Conservation (phyloP, 331 rosid genomes). For the Telfairia occidentalis region DNA sequence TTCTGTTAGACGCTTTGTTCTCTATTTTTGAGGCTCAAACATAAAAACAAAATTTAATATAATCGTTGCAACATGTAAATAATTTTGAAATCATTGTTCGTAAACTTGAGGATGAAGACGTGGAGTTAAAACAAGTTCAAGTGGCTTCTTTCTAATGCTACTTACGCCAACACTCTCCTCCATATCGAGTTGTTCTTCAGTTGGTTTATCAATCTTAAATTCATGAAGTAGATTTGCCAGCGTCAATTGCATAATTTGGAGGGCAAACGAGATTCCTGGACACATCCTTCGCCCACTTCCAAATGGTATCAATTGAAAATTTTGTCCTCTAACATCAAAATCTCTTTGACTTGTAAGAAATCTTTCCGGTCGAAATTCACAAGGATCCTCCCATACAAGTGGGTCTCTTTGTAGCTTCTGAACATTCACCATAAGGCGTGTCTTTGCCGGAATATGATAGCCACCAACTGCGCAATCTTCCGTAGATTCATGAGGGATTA, state of each 20-base stretch:
- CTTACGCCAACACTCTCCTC: conserved; percentile 19
- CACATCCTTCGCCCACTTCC: conserved; percentile 44
- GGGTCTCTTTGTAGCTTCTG: conserved; percentile 27
- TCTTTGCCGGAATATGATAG: conserved; percentile 9
- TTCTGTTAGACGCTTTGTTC: no score
- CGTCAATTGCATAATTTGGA: conserved; percentile 18
- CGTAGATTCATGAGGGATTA: conserved; percentile 7
- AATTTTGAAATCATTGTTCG: no score
- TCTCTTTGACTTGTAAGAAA: conserved; percentile 18
- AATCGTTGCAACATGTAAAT: no score
- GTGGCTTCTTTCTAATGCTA: conserved; percentile 23
- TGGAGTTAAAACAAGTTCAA: conserved; percentile 19
- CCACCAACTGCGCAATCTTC: conserved; percentile 20
- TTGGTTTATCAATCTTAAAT: conserved; percentile 20
- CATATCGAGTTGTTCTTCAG: conserved; percentile 28
- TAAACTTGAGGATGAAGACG: neutral
- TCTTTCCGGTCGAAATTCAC: conserved; percentile 27
- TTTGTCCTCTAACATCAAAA: conserved; percentile 24
- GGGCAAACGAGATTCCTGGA: conserved; percentile 23
- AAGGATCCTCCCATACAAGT: conserved; percentile 20
- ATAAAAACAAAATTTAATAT: no score
- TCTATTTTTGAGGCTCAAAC: no score
- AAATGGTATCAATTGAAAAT: conserved; percentile 28
- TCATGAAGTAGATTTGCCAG: conserved; percentile 28
- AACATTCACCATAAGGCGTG: conserved; percentile 18